Base-by-base conservation (phyloP, 768 basidiomycete genomes). In the Asterophora lycoperdoides region DNA sequence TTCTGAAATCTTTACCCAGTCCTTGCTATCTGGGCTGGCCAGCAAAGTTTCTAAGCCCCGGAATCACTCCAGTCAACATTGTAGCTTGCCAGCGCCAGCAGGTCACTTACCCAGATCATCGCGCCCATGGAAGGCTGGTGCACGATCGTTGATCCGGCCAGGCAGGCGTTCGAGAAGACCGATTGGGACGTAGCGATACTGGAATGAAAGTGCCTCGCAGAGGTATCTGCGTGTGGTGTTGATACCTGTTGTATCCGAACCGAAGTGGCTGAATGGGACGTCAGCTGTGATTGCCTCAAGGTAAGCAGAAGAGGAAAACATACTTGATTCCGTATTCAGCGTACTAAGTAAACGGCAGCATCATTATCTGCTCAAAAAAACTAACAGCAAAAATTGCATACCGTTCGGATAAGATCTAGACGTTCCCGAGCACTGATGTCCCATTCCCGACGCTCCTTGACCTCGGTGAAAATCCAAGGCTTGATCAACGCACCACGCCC, bases 401-500 rank as follows among this genome's bases (percentile, higher is more conserved):
- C 89, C 68, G 86, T 82, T 58, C 84, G 74, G 39, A 93, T 78
- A 19, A 86, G 68, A 36, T 91, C 90, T 35, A 96, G 69, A 28
- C 93, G 73, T 68, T 96, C 93, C 5, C 82, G 73, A 11, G 90
- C 80, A 59, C 83, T 86, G 57, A 93, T 94, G 61, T 94, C 92
- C 93, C 94, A 97, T 60, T 96, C 93, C 19, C 93, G 68, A 17
- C 72, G 76, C 61, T 98, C 96, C 63, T 93, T 87, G 61, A 98
- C 81, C 66, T 99, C 96, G 0, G 93, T 95, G 66, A 94, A 95
- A 45, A 94, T 84, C 89, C 89, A 92, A 1, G 91, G 89, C 67
- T 99, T 99, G 66, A 98, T 96, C 41, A 98, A 71, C 0, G 93
- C 95, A 0, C 96, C 96, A 17, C 96, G 76, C 1, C 84, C 96